Evolutionary conservation across 2,329 filamentous ascomycete species (phyloP), one percentile per base, ranked within the genome.

Genomic region (Aspergillus sp.): DNA sequence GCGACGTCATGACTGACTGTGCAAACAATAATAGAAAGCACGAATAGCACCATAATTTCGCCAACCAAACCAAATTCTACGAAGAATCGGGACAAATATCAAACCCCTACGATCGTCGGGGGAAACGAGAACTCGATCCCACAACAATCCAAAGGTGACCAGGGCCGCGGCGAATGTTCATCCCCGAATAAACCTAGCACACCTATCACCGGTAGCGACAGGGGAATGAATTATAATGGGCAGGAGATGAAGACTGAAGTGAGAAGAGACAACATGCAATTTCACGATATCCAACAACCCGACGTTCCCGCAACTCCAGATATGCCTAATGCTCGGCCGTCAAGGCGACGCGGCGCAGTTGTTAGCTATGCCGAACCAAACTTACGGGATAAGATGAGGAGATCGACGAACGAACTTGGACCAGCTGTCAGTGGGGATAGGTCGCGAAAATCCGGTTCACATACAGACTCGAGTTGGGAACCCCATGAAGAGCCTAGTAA

Each of bases 331-430:
- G 80, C 84, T 27, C 82, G 90, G 45, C 84, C 85, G 21, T 88
- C 87, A 64, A 81, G 90, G 63, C 84, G 90, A 62, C 84, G 85
- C 48, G 82, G 88, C 66, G 77, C 84, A 11, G 81, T 86, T 50
- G 84, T 95, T 60, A 93, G 89, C 77, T 95, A 95, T 71, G 89
- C 90, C 11, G 90, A 93, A 71, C 90, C 90, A 1, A 93, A 90
- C 67, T 79, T 95, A 43, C 83, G 89, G 61, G 89, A 88, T 69
- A 95, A 95, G 76, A 93, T 95, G 90, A 84, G 90, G 58, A 84
- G 90, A 58, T 90, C 90, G 21, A 90, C 88, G 1, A 90, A 90
- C 69, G 86, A 90, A 62, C 75, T 93, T 9, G 84, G 88, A 37
- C 89, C 92, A 71, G 90, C 90, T 1, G 90, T 93, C 14, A 76